phyloP scores from a whole-genome alignment of 2,329 filamentous ascomycete genomes.

The Teratosphaeria epicoccoides region DNA sequence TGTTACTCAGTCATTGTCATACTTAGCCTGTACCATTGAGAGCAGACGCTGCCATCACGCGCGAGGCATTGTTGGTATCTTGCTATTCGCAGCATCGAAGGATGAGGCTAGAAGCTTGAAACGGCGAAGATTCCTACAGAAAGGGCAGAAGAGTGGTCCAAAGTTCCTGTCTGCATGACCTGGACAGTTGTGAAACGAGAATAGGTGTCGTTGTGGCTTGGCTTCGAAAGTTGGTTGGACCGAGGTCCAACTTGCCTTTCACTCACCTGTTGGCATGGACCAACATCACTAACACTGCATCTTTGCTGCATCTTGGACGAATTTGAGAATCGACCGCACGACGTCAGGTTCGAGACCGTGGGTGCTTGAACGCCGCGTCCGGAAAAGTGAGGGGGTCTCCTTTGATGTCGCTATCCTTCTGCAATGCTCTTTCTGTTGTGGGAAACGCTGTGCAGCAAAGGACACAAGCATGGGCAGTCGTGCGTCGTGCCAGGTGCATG shows the following conservation, averaged over 20 bases:
- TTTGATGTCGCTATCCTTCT: background rate
- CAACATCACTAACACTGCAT: background rate
- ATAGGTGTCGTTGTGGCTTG: background rate
- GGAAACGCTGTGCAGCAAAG: background rate
- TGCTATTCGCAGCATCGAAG: background rate
- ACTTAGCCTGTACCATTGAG: background rate
- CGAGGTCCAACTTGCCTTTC: background rate
- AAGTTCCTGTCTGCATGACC: background rate
- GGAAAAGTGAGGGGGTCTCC: too few relatives aligned
- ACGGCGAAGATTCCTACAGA: background rate
- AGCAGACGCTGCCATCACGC: background rate
- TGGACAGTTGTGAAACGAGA: background rate
- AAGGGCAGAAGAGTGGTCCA: background rate
- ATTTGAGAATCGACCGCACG: background rate
- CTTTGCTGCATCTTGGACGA: background rate
- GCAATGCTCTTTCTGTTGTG: background rate
- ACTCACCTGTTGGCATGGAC: background rate
- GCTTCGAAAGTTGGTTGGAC: too few relatives aligned
- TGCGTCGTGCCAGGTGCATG: background rate
- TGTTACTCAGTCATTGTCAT: background rate
- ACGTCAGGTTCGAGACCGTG: background rate
- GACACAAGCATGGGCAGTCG: background rate
- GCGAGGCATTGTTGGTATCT: background rate
- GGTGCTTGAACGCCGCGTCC: too few relatives aligned
- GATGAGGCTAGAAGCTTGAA: background rate